phyloP scores from a whole-genome alignment of 1,284 basidiomycete genomes.

The Grifola frondosa region DNA sequence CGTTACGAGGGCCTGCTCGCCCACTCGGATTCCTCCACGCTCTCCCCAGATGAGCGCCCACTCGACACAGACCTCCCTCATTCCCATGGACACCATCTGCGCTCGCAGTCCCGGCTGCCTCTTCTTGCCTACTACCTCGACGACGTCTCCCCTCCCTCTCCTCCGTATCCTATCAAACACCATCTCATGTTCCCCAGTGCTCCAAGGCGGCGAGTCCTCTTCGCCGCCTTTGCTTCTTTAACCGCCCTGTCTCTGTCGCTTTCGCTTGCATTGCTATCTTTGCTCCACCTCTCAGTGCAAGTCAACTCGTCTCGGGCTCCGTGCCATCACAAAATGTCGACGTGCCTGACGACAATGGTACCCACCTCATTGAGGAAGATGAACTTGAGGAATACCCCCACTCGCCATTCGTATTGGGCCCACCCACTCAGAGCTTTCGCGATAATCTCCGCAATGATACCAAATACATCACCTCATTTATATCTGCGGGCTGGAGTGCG shows the following conservation, averaged over 20 bases:
- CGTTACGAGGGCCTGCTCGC: background rate
- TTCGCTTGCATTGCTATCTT: constrained; percentile 24
- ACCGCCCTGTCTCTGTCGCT: constrained; percentile 33
- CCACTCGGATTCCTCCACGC: constrained; percentile 1
- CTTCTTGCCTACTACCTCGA: constrained; percentile 26
- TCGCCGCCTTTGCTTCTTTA: constrained; percentile 30
- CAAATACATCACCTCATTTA: constrained; percentile 68
- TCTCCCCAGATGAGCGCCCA: constrained; percentile 6
- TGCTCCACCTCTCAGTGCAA: background rate
- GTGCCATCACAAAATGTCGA: constrained; percentile 19
- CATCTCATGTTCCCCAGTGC: constrained; percentile 13
- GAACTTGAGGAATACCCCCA: constrained; percentile 15
- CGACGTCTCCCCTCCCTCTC: constrained; percentile 14
- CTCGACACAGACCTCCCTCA: constrained; percentile 8
- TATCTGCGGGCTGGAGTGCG: constrained; percentile 70
- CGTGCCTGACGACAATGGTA: constrained; percentile 2
- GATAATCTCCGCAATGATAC: constrained; percentile 57
- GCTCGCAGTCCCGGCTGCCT: constrained; percentile 28
- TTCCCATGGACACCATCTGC: constrained; percentile 16
- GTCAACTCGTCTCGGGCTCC: constrained; percentile 7
- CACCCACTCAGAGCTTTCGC: constrained; percentile 55
- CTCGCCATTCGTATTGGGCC: constrained; percentile 39
- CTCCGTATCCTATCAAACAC: constrained; percentile 10
- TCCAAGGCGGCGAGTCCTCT: constrained; percentile 23
- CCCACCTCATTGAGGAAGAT: constrained; percentile 26